A percentile compares a stretch with the other conserved stretches of the same genome.
phyloP scores from a whole-genome alignment of 331 rosid species.

The Rosa hybrid region DNA sequence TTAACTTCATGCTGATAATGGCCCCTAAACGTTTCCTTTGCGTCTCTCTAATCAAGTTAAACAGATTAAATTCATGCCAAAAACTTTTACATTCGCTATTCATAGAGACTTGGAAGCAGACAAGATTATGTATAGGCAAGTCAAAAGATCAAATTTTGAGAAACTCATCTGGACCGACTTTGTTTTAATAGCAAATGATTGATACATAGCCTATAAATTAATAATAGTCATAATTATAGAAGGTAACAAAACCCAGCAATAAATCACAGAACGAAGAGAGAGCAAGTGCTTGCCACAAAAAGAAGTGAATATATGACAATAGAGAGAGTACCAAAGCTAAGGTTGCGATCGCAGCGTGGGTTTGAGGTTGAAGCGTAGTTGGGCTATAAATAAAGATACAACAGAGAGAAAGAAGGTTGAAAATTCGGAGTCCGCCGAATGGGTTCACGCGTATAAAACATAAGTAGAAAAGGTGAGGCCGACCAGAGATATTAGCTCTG shows the following conservation, averaged over 20 bases:
- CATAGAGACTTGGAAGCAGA: too few species aligned
- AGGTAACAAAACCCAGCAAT: neutral
- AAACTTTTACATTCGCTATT: neutral
- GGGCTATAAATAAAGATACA: slow-evolving; percentile 5
- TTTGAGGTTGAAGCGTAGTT: neutral
- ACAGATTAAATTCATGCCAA: neutral
- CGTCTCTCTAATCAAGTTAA: neutral
- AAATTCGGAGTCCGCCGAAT: slow-evolving; percentile 33
- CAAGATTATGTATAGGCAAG: too few species aligned
- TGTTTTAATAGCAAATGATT: neutral
- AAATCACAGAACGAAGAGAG: neutral
- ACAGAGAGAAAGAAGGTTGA: neutral
- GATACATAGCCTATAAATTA: neutral
- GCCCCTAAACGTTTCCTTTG: neutral
- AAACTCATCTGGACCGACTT: neutral
- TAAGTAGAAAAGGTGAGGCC: neutral
- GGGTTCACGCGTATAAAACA: slow-evolving; percentile 20
- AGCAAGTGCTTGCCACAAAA: neutral
- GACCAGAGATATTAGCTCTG: too few species aligned
- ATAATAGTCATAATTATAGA: neutral
- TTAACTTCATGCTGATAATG: neutral
- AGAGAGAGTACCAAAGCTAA: slow-evolving; percentile 16
- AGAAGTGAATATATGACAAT: neutral
- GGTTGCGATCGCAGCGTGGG: slow-evolving; percentile 16
- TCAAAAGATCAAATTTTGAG: neutral